Base-by-base conservation (phyloP, 1,284 basidiomycete genomes). In the Singerocomus rubriflavus region DNA sequence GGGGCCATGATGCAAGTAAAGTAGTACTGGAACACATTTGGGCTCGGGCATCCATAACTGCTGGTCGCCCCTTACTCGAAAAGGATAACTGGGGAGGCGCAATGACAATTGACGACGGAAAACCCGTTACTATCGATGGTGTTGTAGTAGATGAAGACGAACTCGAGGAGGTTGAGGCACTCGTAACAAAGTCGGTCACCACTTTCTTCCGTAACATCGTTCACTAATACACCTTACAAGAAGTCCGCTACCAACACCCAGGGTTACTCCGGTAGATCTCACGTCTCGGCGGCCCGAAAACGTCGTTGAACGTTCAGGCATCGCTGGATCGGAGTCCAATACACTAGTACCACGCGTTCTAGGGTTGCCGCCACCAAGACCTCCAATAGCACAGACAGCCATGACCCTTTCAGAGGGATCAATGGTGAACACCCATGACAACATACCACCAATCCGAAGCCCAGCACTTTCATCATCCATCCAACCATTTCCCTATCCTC, bases 191-290 rank as follows among this genome's bases (percentile, higher is more conserved):
- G 67, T 65, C 48, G 56, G 68, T 58, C 47, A 34, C 44, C 53
- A 44, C 46, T 52, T 68, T 53, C 50, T 58, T 56, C 46, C 26
- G 7, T n/a, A 25, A 41, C 27, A 30, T 6, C 45, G 39, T 56
- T 56, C 59, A 42, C 54, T 70, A 43, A 65, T 62, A 17, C 46
- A 31, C 29, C 46, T 53, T 49, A 55, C 56, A 76, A 73, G 71
- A 74, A 79, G 79, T 60, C 71, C 76, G 48, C 60, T 84, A 46
- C 81, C 81, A 35, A 82, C 81, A 5, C 82, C 82, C n/a, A 70
- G 80, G 29, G 69, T 71, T n/a, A 82, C 80, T 17, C 82, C 81
- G 21, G 66, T 73, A 4, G 75, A 74, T 33, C 50, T 55, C 27
- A 27, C 51, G 0, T 50, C 55, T 14, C 62, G 54, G 9, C 52